These are phyloP conservation scores for Kockovaella imperatae DNA, from an alignment of 768 basidiomycete species.

Conservation along the genomic window DNA sequence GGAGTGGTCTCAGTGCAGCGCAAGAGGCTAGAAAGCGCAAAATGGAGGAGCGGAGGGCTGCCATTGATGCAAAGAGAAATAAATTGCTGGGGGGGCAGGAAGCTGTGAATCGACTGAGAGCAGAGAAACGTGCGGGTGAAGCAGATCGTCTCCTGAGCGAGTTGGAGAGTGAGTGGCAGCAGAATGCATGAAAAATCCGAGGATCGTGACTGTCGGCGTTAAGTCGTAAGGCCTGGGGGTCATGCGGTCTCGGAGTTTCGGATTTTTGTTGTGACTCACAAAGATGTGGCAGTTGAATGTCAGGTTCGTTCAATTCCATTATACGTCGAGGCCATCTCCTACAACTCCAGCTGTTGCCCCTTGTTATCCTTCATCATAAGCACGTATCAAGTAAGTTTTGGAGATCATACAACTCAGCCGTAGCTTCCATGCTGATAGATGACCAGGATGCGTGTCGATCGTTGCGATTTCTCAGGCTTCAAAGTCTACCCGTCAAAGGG, in stretches of 20 bases:
- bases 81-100: constrained; percentile 35
- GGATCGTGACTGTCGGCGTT: neutral
- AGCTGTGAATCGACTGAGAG: constrained; percentile 18
- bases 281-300: too few species aligned
- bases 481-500: constrained; percentile 98
- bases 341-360: too few species aligned
- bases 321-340: too few species aligned
- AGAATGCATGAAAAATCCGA: neutral
- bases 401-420: neutral
- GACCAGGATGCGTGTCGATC: constrained; percentile 72
- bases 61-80: constrained; percentile 36
- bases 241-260: too few species aligned
- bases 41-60: constrained; percentile 35
- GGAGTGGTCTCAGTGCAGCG: constrained; percentile 33
- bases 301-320: too few species aligned
- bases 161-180: constrained; percentile 18
- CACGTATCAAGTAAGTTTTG: too few species aligned
- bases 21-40: constrained; percentile 30
- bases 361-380: too few species aligned
- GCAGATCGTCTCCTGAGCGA: constrained; percentile 29
- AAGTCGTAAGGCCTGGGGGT: neutral
- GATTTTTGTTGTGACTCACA: too few species aligned
- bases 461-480: constrained; percentile 95
- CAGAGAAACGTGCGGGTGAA: constrained; percentile 20
- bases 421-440: too few species aligned